Percentiles rank a stretch among this genome's conserved stretches.
Evolutionary conservation across 768 basidiomycete genomes (phyloP).

Genomic region (Suillus variegatus): DNA sequence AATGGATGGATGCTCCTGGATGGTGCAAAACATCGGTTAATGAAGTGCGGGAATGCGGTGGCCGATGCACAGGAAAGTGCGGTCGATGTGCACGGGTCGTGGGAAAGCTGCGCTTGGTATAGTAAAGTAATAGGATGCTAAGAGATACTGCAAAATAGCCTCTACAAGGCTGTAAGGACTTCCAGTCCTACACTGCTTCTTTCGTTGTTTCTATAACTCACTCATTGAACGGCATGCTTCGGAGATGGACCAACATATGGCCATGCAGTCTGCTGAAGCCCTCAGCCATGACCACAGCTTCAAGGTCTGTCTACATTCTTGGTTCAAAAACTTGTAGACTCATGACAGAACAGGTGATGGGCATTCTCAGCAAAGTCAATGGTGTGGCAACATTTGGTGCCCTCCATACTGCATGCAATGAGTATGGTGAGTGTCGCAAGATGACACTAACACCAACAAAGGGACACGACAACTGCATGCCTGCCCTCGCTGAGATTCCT

Average conservation of each 20-base stretch:
- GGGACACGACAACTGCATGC: slow-evolving; percentile 32
- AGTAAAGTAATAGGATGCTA: too few species aligned
- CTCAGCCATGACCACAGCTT: slow-evolving; percentile 28
- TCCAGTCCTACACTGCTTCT: slow-evolving; percentile 11
- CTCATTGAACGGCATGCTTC: slow-evolving; percentile 23
- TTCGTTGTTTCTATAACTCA: slow-evolving; percentile 23
- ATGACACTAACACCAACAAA: slow-evolving; percentile 32
- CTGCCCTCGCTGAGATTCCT: slow-evolving; percentile 22
- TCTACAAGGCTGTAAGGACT: too few species aligned
- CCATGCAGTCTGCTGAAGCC: slow-evolving; percentile 21
- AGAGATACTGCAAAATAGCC: too few species aligned
- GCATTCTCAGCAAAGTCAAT: slow-evolving; percentile 27
- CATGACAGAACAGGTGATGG: slow-evolving; percentile 22
- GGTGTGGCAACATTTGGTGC: slow-evolving; percentile 28
- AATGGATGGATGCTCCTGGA: too few species aligned
- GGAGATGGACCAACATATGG: slow-evolving; percentile 26
- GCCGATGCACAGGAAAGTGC: too few species aligned
- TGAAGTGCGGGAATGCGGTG: too few species aligned
- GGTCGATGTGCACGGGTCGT: too few species aligned
- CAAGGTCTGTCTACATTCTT: slow-evolving; percentile 14
- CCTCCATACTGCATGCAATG: slow-evolving; percentile 28
- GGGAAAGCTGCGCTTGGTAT: too few species aligned
- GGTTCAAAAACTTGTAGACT: background rate
- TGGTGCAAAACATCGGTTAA: too few species aligned
- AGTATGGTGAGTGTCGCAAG: slow-evolving; percentile 27